A percentile compares a stretch with the other conserved stretches of the same genome.
Conservation (phyloP, 805 yeast genomes). For the Torulaspora franciscae region DNA sequence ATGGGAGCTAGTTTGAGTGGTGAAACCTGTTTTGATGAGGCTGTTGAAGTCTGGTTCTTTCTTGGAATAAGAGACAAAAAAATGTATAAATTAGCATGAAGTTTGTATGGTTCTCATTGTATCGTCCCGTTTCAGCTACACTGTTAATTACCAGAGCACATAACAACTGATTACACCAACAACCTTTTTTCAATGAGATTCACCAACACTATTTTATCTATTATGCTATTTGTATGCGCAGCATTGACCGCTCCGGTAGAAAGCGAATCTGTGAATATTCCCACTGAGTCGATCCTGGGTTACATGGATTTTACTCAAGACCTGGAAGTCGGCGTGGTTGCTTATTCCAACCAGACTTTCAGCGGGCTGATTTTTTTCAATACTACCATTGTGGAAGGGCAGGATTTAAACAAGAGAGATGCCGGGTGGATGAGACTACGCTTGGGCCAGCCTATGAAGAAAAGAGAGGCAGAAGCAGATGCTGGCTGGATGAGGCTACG, state of each 20-base stretch:
- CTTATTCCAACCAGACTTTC: conserved; percentile 29
- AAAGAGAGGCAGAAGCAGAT: conserved; percentile 31
- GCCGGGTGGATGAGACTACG: conserved; percentile 30
- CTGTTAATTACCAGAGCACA: not conserved
- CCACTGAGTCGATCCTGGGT: conserved; percentile 33
- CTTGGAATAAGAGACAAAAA: not conserved
- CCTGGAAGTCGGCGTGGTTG: conserved; percentile 28
- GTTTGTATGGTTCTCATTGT: not conserved
- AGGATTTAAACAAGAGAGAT: conserved; percentile 19
- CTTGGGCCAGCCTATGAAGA: conserved; percentile 29
- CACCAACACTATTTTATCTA: not conserved
- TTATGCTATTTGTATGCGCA: not conserved
- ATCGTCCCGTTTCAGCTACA: not conserved
- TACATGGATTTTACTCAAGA: conserved; percentile 30
- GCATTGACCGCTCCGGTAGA: conserved; percentile 24
- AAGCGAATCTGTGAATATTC: conserved; percentile 18
- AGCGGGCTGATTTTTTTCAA: conserved; percentile 32
- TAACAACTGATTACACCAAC: too few species aligned
- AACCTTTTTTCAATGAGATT: not conserved
- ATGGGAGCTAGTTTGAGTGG: not conserved
- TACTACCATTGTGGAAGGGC: conserved; percentile 27
- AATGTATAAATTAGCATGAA: not conserved
- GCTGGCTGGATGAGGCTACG: conserved; percentile 22
- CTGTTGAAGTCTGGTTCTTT: not conserved
- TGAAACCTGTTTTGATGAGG: not conserved